A percentile compares a stretch with the other conserved stretches of the same genome.
phyloP scores from a whole-genome alignment of 768 basidiomycete genomes.

The Boletus vermiculosoides region DNA sequence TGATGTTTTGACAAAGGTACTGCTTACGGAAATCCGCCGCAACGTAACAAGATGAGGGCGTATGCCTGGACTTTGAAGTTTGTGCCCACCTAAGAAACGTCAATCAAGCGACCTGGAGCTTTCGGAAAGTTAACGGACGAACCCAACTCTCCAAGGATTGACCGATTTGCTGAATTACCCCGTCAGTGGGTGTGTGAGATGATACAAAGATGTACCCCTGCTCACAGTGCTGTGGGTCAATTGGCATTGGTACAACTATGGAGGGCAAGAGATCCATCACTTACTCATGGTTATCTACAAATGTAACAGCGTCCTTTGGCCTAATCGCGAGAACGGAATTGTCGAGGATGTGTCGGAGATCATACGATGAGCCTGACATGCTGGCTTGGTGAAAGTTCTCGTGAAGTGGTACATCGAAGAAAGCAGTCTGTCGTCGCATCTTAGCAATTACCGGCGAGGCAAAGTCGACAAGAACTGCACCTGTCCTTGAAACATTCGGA shows the following conservation, averaged over 20 bases:
- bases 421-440: conserved; percentile 56
- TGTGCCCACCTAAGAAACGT: conserved; percentile 51
- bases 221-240: conserved; percentile 56
- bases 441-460: background rate
- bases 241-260: background rate
- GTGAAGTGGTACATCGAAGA: conserved; percentile 92
- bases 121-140: conserved; percentile 17
- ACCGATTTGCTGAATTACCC: conserved; percentile 51
- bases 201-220: conserved; percentile 26
- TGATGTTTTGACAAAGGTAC: background rate
- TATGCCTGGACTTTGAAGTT: conserved; percentile 83
- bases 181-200: background rate
- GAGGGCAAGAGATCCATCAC: conserved; percentile 22
- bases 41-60: conserved; percentile 71
- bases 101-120: background rate
- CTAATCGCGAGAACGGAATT: conserved; percentile 63
- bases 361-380: conserved; percentile 61
- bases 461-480: conserved; percentile 35
- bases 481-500: conserved; percentile 63
- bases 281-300: conserved; percentile 90
- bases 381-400: conserved; percentile 80
- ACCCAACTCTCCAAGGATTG: conserved; percentile 86
- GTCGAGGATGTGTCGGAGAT: conserved; percentile 72
- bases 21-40: conserved; percentile 71
- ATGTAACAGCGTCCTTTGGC: conserved; percentile 84